Conservation (phyloP, 2,329 filamentous ascomycete species). For the Fusarium sp. region DNA sequence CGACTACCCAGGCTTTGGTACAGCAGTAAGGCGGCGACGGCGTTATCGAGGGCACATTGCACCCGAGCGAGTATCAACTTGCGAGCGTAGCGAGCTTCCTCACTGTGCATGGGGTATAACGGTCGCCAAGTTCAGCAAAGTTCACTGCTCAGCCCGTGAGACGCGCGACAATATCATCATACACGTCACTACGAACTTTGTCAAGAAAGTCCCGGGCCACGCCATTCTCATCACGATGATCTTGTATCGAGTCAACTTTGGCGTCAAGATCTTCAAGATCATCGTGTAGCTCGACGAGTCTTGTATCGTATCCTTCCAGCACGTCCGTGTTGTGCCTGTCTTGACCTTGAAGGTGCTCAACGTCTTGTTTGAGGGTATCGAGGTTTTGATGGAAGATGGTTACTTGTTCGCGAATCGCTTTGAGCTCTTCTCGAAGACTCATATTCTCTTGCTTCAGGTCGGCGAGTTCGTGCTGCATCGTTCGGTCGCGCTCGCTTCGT, state of each 20-base stretch:
- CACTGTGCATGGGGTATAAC: background rate
- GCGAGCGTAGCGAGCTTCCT: no score
- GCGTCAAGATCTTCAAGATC: slow-evolving; percentile 27
- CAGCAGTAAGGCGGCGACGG: no score
- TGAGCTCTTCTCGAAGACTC: background rate
- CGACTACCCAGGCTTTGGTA: no score
- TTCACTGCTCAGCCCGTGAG: slow-evolving; percentile 5
- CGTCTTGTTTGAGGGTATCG: slow-evolving; percentile 2
- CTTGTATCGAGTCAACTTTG: slow-evolving; percentile 26
- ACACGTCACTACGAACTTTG: slow-evolving; percentile 15
- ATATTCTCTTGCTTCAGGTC: slow-evolving; percentile 6
- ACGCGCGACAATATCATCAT: slow-evolving; percentile 18
- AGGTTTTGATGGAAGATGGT: slow-evolving; percentile 4
- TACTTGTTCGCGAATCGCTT: slow-evolving; percentile 2
- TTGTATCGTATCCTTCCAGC: slow-evolving; percentile 22
- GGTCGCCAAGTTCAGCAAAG: background rate
- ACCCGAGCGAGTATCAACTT: background rate
- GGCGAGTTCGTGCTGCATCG: slow-evolving; percentile 12
- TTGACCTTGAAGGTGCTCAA: slow-evolving; percentile 15
- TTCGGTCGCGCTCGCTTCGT: slow-evolving; percentile 8
- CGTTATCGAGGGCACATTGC: background rate
- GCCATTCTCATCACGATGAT: slow-evolving; percentile 23
- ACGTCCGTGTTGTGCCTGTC: slow-evolving; percentile 12
- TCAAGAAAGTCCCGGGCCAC: slow-evolving; percentile 19
- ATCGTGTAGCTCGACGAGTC: slow-evolving; percentile 15